phyloP scores from a whole-genome alignment of 2,329 filamentous ascomycete species.

The Sclerotinia minor region DNA sequence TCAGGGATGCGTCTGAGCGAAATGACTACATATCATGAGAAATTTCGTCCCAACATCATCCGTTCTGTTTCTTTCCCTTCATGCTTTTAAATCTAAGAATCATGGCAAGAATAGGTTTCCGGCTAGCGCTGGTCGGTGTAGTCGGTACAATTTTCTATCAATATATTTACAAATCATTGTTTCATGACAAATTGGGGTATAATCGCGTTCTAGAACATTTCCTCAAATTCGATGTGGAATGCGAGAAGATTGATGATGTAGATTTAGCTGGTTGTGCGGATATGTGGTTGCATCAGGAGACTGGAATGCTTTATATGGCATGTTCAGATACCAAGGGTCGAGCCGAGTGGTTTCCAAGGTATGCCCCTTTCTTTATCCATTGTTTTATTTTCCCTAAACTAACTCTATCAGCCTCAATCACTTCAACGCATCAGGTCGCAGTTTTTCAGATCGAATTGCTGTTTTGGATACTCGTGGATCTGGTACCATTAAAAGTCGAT shows the following conservation, averaged over 20 bases:
- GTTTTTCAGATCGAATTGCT: constrained; percentile 32
- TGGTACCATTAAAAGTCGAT: constrained; percentile 31
- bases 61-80: not conserved
- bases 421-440: constrained; percentile 35
- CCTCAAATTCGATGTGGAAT: constrained; percentile 40
- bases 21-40: not conserved
- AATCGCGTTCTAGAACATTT: constrained; percentile 41
- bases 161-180: constrained; percentile 37
- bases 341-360: constrained; percentile 37
- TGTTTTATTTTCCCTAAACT: not conserved
- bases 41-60: not conserved
- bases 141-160: constrained; percentile 39
- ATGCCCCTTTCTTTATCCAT: not conserved
- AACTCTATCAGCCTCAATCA: constrained; percentile 29
- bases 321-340: constrained; percentile 35
- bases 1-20: constrained; percentile 11
- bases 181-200: constrained; percentile 41
- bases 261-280: constrained; percentile 39
- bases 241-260: constrained; percentile 33
- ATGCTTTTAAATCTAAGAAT: not conserved
- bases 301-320: constrained; percentile 37
- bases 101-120: constrained; percentile 20
- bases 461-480: constrained; percentile 37
- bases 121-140: constrained; percentile 22
- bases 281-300: constrained; percentile 40